Conservation (phyloP, 192 early-diverging fungal genomes). For the Podila horticola region DNA sequence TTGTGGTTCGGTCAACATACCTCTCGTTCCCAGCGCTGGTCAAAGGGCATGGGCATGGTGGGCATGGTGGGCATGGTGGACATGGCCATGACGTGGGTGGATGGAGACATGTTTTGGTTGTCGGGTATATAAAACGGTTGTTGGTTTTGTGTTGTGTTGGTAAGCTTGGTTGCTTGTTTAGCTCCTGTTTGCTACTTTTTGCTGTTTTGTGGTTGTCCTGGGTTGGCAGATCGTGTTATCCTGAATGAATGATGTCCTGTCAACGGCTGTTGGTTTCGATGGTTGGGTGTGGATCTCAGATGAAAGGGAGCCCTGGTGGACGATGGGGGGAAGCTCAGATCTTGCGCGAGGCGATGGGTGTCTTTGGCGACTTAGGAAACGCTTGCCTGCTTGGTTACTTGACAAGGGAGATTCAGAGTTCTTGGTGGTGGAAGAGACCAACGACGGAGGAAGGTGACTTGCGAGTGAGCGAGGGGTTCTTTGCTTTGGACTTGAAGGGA, state of each 20-base stretch:
- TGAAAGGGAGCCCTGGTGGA: neutral
- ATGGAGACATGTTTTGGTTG: slow-evolving; percentile 16
- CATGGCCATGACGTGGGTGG: slow-evolving; percentile 30
- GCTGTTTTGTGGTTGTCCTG: slow-evolving; percentile 1
- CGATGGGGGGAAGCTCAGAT: neutral
- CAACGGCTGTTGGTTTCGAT: neutral
- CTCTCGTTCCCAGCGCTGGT: slow-evolving; percentile 37
- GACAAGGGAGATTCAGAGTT: too few relatives aligned
- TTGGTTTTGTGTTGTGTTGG: slow-evolving; percentile 4
- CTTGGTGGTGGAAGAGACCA: too few relatives aligned
- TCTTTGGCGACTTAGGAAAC: neutral
- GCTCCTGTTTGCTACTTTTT: slow-evolving; percentile 7
- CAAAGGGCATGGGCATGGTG: too few relatives aligned
- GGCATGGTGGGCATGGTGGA: slow-evolving; percentile 22
- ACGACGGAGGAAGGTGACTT: too few relatives aligned
- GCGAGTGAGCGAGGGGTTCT: too few relatives aligned
- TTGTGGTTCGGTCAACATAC: slow-evolving; percentile 7
- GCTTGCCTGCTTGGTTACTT: too few relatives aligned
- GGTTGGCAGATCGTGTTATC: neutral
- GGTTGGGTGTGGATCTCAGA: slow-evolving; percentile 2
- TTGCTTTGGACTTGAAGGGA: too few relatives aligned
- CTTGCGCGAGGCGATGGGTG: neutral
- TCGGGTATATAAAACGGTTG: neutral
- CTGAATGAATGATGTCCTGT: neutral
- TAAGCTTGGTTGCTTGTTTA: neutral